Percentiles rank a stretch among this genome's conserved stretches.
Evolutionary conservation across 2,329 filamentous ascomycete genomes (phyloP).

Genomic region (Claviceps sp.): DNA sequence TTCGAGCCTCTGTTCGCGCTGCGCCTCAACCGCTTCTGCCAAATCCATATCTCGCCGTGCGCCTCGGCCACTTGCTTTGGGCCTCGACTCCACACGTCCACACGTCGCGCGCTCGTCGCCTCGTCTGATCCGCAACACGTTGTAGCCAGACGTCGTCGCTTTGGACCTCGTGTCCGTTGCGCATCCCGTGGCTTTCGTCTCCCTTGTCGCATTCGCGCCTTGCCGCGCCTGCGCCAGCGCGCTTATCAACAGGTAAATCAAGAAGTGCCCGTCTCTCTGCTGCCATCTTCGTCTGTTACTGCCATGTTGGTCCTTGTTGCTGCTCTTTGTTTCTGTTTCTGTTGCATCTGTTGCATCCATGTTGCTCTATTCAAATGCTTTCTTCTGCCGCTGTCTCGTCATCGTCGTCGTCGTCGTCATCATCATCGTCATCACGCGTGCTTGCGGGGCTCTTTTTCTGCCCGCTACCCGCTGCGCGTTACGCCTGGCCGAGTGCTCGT

Average conservation of each 20-base stretch:
- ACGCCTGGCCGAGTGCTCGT: neutral
- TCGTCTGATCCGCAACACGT: slow-evolving; percentile 1
- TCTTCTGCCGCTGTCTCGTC: neutral
- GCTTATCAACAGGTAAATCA: slow-evolving; percentile 5
- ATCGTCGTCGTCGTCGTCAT: neutral
- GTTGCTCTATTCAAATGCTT: neutral
- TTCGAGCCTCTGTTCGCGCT: slow-evolving; percentile 1
- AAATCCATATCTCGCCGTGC: slow-evolving; percentile 1
- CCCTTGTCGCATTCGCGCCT: slow-evolving; percentile 7
- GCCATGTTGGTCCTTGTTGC: neutral
- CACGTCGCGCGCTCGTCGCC: slow-evolving; percentile 4
- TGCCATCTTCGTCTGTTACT: neutral
- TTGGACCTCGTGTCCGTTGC: slow-evolving; percentile 4
- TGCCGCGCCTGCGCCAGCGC: slow-evolving; percentile 5
- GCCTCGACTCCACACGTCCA: slow-evolving; percentile 5
- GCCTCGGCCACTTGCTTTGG: slow-evolving; percentile 1
- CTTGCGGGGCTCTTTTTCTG: slow-evolving; percentile 4
- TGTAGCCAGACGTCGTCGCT: neutral
- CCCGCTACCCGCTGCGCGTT: neutral
- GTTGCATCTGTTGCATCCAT: too few species aligned
- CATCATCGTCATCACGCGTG: neutral
- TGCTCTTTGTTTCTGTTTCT: neutral
- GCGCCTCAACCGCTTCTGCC: neutral
- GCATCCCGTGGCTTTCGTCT: slow-evolving; percentile 5
- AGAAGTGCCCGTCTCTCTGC: neutral